These are phyloP conservation scores for Mycena floridula DNA, from an alignment of 768 basidiomycete species.

Conservation along the genomic window DNA sequence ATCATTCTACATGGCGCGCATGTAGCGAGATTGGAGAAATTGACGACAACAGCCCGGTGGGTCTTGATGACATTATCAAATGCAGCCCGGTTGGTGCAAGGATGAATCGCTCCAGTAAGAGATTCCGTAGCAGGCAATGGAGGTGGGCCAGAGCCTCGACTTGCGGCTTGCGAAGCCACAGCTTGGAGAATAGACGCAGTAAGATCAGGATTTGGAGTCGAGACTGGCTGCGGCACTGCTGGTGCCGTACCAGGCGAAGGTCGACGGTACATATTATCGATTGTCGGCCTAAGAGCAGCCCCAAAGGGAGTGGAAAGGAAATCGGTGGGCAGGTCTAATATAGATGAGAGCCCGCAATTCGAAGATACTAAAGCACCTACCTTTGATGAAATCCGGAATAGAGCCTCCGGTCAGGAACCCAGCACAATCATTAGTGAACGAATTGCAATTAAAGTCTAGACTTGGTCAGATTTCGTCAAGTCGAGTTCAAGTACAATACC, in stretches of 20 bases:
- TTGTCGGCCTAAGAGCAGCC: conserved; percentile 78
- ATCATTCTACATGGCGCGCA: conserved; percentile 83
- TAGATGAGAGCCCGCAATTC: conserved; percentile 1
- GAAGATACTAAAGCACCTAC: conserved; percentile 30
- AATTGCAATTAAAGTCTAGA: conserved; percentile 93
- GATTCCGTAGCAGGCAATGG: conserved; percentile 38
- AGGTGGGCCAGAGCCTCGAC: conserved; percentile 13
- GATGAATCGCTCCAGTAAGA: conserved; percentile 57
- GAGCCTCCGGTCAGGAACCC: conserved; percentile 82
- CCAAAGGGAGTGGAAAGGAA: conserved; percentile 91
- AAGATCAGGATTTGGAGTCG: conserved; percentile 41
- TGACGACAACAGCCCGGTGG: conserved; percentile 69
- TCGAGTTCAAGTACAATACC: conserved; percentile 31
- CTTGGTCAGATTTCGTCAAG: background rate
- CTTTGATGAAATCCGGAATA: conserved; percentile 79
- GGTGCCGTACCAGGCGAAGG: conserved; percentile 38
- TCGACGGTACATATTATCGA: conserved; percentile 81
- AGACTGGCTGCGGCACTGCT: conserved; percentile 22
- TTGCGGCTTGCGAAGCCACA: conserved; percentile 46
- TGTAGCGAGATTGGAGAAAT: conserved; percentile 69
- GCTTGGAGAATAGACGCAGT: conserved; percentile 51
- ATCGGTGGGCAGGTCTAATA: conserved; percentile 66
- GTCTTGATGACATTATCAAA: conserved; percentile 59
- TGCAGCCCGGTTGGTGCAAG: conserved; percentile 68
- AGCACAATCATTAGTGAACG: conserved; percentile 84